phyloP scores from a whole-genome alignment of 306 rosid genomes.

The Trichosanthes truncata region DNA sequence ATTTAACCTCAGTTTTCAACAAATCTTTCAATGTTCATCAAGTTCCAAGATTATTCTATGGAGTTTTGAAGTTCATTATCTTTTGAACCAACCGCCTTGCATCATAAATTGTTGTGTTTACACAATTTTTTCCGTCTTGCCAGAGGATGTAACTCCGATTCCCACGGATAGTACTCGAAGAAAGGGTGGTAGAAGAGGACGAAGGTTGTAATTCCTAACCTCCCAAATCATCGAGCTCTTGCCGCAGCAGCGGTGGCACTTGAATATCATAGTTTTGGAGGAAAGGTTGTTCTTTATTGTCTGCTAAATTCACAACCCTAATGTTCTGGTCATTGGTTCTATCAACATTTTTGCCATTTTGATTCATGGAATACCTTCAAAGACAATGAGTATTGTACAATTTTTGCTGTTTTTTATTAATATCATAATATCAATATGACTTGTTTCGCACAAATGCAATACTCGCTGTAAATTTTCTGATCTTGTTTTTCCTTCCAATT shows the following conservation, averaged over 20 bases:
- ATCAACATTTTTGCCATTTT: background rate
- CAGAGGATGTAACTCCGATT: slow-evolving; percentile 51
- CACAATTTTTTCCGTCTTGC: background rate
- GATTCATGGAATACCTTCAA: background rate
- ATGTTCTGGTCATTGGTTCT: background rate
- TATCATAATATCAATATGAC: background rate
- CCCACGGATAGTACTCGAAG: slow-evolving; percentile 44
- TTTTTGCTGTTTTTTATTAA: background rate
- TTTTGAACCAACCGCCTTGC: background rate
- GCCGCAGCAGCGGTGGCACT: background rate
- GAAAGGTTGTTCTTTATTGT: background rate
- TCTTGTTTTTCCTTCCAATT: background rate
- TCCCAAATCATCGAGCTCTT: background rate
- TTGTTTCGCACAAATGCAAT: background rate
- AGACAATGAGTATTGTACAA: background rate
- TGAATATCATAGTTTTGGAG: background rate
- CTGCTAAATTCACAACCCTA: background rate
- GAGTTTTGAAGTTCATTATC: background rate
- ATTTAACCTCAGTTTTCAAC: background rate
- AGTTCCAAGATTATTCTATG: background rate
- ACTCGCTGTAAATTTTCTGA: background rate
- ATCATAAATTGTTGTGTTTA: background rate
- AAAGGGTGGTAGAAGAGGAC: slow-evolving; percentile 49
- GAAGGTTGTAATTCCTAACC: slow-evolving; percentile 25
- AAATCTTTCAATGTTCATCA: background rate